Base-by-base conservation (phyloP, 768 basidiomycete genomes). In the Holtermanniella nyarrowii region DNA sequence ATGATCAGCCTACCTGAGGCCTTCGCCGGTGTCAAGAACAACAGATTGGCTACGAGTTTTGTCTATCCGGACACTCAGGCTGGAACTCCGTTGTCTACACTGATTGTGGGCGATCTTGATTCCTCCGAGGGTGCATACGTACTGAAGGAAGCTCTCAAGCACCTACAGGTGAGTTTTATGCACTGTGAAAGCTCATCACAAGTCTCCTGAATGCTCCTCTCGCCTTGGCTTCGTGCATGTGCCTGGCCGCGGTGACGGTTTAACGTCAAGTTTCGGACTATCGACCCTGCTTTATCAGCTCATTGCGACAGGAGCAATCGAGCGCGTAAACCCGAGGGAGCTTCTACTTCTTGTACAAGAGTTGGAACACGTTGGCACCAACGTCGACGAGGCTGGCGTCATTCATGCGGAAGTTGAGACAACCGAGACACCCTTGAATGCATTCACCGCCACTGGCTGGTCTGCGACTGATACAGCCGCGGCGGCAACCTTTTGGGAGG, bases 211-310 rank as follows among this genome's bases (percentile, higher is more conserved):
- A 44, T 61, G 56, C 25, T 46, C 58, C 4, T 61, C 59, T 5
- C 82, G 89, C 25, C 47, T 88, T n/a, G 76, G 82, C 0, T 85
- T 91, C 68, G 73, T 91, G 26, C 87, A 89, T 67, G 83, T 85
- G 53, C 83, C 88, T 1, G 37, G 41, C 47, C 63, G 69, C n/a
- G 58, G 69, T 4, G 72, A 72, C 5, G 55, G 65, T 1, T 64
- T 84, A 11, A 48, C 44, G 61, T 3, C 66, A 63, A 11, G 63
- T 68, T 20, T 82, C 80, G 52, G 67, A 22, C 60, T 70, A 12
- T 72, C 72, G 4, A 66, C 63, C 0, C 40, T 66, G 0, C 45
- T 70, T 2, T 65, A 67, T 49, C 63, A 65, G 42, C 53, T 69
- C 13, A 46, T 63, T 11, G 46, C 59, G 4, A 48, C 52, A 13